Evolutionary conservation across 768 basidiomycete genomes (phyloP), one percentile per base, ranked within the genome.

Genomic region (Boletus pseudopeckii): DNA sequence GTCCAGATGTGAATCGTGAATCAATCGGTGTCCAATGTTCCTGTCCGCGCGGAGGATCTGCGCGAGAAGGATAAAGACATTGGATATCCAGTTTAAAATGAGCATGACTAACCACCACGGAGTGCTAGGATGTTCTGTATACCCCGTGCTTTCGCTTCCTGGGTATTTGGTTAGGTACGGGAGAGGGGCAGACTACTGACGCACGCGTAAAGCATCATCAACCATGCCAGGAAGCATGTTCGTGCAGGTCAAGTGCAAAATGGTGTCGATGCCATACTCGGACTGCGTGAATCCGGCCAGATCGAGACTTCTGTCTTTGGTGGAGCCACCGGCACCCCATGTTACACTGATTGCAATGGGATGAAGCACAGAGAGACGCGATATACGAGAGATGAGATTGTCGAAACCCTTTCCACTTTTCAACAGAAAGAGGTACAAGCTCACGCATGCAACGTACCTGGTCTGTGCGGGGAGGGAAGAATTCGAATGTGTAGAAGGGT

Each of bases 291-390:
- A 71, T 11, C 81, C 81, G 0, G 94, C 95, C 3, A 99, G 81
- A 59, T 95, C 93, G 38, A 99, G 75, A 65, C 85, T 91, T 32
- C 89, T 80, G 33, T 94, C 90, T 61, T 82, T 92, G 0, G 96
- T 98, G 7, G 85, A 84, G 2, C 97, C 96, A 10, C 97, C 96
- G 0, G 97, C 96, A 41, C 97, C 97, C 97, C 97, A 98, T 63
- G 97, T 98, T 20, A 98, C 80, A 63, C 87, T 94, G 53, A 98
- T 80, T 22, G 90, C 94, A 7, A 94, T 76, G 7, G 94, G 93
- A 34, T 83, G 74, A 14, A 98, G 76, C 7, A 75, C 64, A n/a
- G 86, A 77, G 53, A 98, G 77, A 45, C 97, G 82, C 28, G 86
- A 81, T 59, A 98, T 91, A 42, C 97, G 90, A 46, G 90, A 77